Base-by-base conservation (phyloP, 305 asterid genomes). In the Stenogyne calaminthoides region DNA sequence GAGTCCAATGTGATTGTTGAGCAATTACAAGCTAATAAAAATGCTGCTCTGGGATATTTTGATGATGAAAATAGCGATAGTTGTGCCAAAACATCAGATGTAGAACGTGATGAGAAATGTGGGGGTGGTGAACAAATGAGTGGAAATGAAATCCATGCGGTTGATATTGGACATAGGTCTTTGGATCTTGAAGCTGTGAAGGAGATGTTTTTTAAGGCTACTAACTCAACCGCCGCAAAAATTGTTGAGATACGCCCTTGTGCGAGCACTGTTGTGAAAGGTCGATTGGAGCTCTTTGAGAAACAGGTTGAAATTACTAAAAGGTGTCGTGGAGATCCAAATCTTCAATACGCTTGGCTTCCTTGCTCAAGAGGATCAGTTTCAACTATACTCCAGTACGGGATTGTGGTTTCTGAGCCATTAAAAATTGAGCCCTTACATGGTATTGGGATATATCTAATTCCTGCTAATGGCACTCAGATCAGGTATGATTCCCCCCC, bases 331-430 rank as follows among this genome's bases (percentile, higher is more conserved):
- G 98, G 98, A 57, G 88, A 86, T 88, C 90, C 97, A 60, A 85
- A 86, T 85, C 81, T 93, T 56, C 84, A 46, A 71, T 93, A 84
- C 74, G 99, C 97, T 22, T 95, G 99, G 99, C 96, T 95, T 73
- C 98, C 98, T 70, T 91, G 89, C 78, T 82, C 92, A 12, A 86
- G 83, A 74, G 86, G 71, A 78, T 75, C 85, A 36, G 71, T 84
- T 59, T 76, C 80, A 7, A 78, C 84, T 77, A 81, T 88, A 27
- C 66, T 89, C 76, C 86, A 88, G 56, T 91, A 87, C 82, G 98
- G 99, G 19, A 73, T 93, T 62, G 90, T 89, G 75, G 67, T 73
- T 82, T 74, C 81, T 71, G 85, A 74, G 70, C 78, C 78, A 32
- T 67, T 80, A 37, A 86, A 75, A 52, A 22, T 58, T 60, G 79